These are phyloP conservation scores for Trichoderma sp. DNA, from an alignment of 2,329 filamentous ascomycete genomes.

Conservation along the genomic window DNA sequence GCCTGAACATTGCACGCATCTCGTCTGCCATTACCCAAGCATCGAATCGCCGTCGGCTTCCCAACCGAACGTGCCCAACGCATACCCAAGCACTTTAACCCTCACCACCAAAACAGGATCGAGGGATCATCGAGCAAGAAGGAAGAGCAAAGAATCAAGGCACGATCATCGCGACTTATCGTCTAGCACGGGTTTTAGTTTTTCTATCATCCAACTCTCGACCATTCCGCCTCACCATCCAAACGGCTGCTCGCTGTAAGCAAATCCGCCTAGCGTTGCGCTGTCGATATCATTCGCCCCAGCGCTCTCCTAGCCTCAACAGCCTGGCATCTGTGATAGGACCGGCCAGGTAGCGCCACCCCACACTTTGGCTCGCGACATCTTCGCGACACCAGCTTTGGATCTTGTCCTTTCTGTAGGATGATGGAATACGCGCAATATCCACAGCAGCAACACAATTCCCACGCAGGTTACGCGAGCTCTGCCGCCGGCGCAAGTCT, in stretches of 20 bases:
- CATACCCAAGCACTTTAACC: slow-evolving; percentile 45
- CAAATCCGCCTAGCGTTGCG: slow-evolving; percentile 17
- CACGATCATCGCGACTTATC: slow-evolving; percentile 25
- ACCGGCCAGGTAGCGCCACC: slow-evolving; percentile 33
- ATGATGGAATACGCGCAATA: slow-evolving; percentile 79
- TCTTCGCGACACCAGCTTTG: slow-evolving; percentile 34
- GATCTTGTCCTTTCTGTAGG: slow-evolving; percentile 38
- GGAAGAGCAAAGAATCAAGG: neutral
- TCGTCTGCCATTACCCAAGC: slow-evolving; percentile 42
- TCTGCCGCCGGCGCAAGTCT: slow-evolving; percentile 61
- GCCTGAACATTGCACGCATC: slow-evolving; percentile 49
- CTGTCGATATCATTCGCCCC: slow-evolving; percentile 31
- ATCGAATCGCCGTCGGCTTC: slow-evolving; percentile 24
- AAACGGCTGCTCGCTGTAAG: slow-evolving; percentile 22
- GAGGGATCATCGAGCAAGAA: neutral
- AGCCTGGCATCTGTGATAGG: slow-evolving; percentile 26
- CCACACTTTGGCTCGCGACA: slow-evolving; percentile 31
- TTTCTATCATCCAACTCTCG: slow-evolving; percentile 26
- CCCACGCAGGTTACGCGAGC: slow-evolving; percentile 66
- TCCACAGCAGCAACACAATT: slow-evolving; percentile 68
- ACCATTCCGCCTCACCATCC: slow-evolving; percentile 34
- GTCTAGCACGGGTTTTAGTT: slow-evolving; percentile 33
- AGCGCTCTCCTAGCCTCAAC: slow-evolving; percentile 6
- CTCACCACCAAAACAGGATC: slow-evolving; percentile 33
- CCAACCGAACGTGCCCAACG: slow-evolving; percentile 51